A percentile compares a stretch with the other conserved stretches of the same genome.
Evolutionary conservation across 805 yeast species (phyloP).

Genomic region (Scheffersomyces amazonensis): DNA sequence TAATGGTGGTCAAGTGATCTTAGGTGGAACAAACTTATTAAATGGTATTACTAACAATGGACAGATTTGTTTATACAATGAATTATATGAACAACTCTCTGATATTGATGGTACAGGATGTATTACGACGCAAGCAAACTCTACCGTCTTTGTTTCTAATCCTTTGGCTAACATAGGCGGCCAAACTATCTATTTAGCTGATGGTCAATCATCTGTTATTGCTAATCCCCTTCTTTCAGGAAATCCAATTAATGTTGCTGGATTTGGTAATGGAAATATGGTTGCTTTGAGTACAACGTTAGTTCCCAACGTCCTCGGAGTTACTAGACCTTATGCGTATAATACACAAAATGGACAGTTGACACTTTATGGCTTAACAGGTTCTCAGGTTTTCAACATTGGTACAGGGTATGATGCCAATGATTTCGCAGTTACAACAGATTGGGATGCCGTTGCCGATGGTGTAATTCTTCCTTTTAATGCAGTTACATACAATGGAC

Average conservation of each 20-base stretch:
- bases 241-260: conserved; percentile 19
- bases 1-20: conserved; percentile 9
- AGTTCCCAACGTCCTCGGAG: conserved; percentile 1
- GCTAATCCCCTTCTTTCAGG: conserved; percentile 12
- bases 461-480: conserved; percentile 12
- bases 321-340: conserved; percentile 3
- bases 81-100: conserved; percentile 19
- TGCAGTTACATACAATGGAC: conserved; percentile 13
- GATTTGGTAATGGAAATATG: conserved; percentile 22
- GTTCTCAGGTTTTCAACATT: conserved; percentile 13
- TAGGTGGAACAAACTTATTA: conserved; percentile 10
- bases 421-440: conserved; percentile 11
- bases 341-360: conserved; percentile 17
- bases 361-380: conserved; percentile 9
- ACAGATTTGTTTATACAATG: conserved; percentile 22
- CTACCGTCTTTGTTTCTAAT: conserved; percentile 11
- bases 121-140: conserved; percentile 14
- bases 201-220: conserved; percentile 13
- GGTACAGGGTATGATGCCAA: conserved; percentile 20
- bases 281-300: conserved; percentile 12
- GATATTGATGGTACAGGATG: conserved; percentile 23
- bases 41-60: conserved; percentile 19
- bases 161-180: conserved; percentile 11
- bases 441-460: conserved; percentile 15
- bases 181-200: conserved; percentile 17